Conservation (phyloP, 441 rosid species). For the Populus hybrid region DNA sequence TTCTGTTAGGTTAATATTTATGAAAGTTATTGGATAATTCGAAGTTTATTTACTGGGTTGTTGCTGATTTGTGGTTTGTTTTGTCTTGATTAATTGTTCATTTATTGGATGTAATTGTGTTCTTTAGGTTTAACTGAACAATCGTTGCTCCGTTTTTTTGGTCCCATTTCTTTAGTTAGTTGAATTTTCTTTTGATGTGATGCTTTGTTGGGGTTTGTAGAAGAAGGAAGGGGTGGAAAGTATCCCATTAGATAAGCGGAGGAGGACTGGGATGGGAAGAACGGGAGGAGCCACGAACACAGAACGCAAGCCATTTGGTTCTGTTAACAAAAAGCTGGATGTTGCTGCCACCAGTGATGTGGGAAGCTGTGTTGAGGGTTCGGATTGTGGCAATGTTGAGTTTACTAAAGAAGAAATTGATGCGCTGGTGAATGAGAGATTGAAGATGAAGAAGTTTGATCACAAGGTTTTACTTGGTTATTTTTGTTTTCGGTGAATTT, state of each 20-base stretch:
- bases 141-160: not conserved
- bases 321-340: constrained; percentile 52
- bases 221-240: constrained; percentile 55
- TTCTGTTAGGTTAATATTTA: not conserved
- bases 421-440: constrained; percentile 69
- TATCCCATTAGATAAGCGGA: constrained; percentile 63
- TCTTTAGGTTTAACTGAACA: not conserved
- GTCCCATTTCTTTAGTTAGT: not conserved
- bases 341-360: constrained; percentile 36
- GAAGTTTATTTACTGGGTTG: not conserved
- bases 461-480: constrained; percentile 50
- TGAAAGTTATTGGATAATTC: not conserved
- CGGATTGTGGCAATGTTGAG: constrained; percentile 43
- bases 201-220: constrained; percentile 27
- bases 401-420: constrained; percentile 78
- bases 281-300: constrained; percentile 32
- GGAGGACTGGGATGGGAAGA: constrained; percentile 52
- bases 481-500: not conserved
- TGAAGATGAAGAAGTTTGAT: constrained; percentile 71
- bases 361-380: constrained; percentile 34
- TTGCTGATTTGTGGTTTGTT: not conserved
- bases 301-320: constrained; percentile 48
- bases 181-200: not conserved
- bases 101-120: not conserved
- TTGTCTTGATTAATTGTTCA: not conserved